A percentile compares a stretch with the other conserved stretches of the same genome.
These are phyloP conservation scores for Phytophthora pistaciae DNA, from an alignment of 352 stramenopile species.

Conservation along the genomic window DNA sequence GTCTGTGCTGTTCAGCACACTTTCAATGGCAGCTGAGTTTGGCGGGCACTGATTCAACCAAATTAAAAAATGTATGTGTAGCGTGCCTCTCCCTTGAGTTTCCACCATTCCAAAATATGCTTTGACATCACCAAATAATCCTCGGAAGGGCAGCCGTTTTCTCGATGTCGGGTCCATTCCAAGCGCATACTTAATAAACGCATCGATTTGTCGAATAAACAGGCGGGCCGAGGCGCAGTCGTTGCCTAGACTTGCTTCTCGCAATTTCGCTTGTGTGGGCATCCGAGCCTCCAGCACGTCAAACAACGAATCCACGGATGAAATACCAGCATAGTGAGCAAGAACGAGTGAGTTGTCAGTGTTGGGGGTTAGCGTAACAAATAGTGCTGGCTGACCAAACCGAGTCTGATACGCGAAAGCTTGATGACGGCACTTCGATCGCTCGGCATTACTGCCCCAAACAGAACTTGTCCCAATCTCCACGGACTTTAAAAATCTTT, in stretches of 20 bases:
- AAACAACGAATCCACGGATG: constrained; percentile 3
- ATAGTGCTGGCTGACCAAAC: not conserved
- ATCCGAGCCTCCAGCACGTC: constrained; percentile 1
- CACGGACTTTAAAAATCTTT: no score
- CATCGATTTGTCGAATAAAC: constrained; percentile 1
- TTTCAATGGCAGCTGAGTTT: constrained; percentile 2
- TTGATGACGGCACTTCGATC: no score
- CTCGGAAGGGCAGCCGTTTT: not conserved
- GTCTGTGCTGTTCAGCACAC: not conserved
- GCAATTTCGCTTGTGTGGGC: not conserved
- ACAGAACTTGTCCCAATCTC: no score
- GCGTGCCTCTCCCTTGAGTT: not conserved
- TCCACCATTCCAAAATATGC: not conserved
- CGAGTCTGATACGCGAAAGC: no score
- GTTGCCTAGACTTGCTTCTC: constrained; percentile 2
- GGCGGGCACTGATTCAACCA: constrained; percentile 3
- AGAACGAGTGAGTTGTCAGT: not conserved
- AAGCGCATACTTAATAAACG: not conserved
- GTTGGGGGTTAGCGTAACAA: no score
- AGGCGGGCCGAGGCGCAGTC: constrained; percentile 1
- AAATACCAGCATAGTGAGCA: constrained; percentile 1
- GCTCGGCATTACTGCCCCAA: no score
- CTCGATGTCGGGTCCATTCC: not conserved
- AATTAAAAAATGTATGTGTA: constrained; percentile 8
- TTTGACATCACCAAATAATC: constrained; percentile 7